Conservation (phyloP, 768 basidiomycete species). For the Lactarius sanguifluus region DNA sequence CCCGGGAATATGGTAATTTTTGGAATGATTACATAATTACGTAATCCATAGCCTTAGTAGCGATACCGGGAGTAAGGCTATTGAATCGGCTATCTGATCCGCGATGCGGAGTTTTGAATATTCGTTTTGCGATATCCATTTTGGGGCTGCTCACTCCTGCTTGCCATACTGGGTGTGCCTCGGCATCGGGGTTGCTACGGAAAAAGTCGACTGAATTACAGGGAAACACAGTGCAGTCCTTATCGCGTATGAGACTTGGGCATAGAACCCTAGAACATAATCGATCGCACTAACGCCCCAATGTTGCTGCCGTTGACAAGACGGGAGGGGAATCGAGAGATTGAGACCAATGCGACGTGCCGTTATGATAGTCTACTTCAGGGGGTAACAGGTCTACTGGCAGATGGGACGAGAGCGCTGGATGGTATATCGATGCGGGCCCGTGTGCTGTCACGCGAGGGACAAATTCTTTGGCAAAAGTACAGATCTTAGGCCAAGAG, state of each 20-base stretch:
- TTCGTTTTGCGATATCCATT: no score
- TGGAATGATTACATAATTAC: no score
- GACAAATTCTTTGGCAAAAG: conserved; percentile 25
- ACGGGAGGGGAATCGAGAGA: not conserved
- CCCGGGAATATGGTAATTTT: no score
- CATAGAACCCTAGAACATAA: conserved; percentile 18
- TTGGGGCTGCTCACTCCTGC: no score
- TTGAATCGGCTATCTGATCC: no score
- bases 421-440: conserved; percentile 8
- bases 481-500: conserved; percentile 22
- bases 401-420: conserved; percentile 13
- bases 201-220: conserved; percentile 22
- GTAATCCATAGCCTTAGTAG: no score
- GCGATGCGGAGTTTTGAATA: no score
- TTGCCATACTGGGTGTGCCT: not conserved
- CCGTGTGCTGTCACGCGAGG: conserved; percentile 14
- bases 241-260: conserved; percentile 9
- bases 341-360: conserved; percentile 3
- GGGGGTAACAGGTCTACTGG: conserved; percentile 11
- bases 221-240: conserved; percentile 16
- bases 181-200: conserved; percentile 14
- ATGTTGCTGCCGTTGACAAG: conserved; percentile 15
- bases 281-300: conserved; percentile 8
- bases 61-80: no score
- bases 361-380: conserved; percentile 8